Evolutionary conservation across 78 protist genomes (phyloP).

Genomic region (Bigelowiella natans): DNA sequence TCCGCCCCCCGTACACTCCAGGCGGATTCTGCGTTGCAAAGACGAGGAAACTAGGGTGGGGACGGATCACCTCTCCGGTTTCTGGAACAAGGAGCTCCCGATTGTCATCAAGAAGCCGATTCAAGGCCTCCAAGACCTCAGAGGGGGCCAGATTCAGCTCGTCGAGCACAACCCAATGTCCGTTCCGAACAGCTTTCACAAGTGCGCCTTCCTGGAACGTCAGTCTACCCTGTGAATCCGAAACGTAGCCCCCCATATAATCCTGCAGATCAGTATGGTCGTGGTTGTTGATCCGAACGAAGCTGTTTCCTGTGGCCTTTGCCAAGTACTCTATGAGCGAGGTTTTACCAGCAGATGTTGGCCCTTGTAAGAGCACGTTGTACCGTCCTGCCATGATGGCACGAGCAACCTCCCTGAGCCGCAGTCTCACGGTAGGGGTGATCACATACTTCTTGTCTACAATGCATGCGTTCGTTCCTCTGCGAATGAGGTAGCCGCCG

Average conservation of each 20-base stretch:
- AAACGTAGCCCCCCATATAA: constrained; percentile 87
- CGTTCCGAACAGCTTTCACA: constrained; percentile 85
- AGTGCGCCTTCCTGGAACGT: constrained; percentile 70
- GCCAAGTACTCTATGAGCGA: constrained; percentile 88
- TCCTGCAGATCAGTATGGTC: constrained; percentile 99
- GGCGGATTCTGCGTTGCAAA: constrained; percentile 99
- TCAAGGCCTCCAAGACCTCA: constrained; percentile 98
- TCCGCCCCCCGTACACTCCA: constrained; percentile 98
- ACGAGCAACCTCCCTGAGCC: background rate
- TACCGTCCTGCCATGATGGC: constrained; percentile 3
- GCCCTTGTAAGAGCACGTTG: constrained; percentile 41
- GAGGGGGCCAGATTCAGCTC: constrained; percentile 99
- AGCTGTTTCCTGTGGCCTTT: constrained; percentile 31
- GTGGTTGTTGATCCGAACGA: constrained; percentile 98
- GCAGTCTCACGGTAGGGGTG: background rate
- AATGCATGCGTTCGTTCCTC: background rate
- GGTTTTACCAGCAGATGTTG: constrained; percentile 68
- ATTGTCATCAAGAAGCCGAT: constrained; percentile 98
- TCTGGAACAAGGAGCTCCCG: constrained; percentile 95
- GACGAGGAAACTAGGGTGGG: constrained; percentile 86
- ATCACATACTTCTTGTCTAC: background rate
- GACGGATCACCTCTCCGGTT: constrained; percentile 52
- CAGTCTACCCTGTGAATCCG: constrained; percentile 59
- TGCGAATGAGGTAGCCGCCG: background rate
- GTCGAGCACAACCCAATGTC: constrained; percentile 96